Evolutionary conservation across 805 yeast genomes (phyloP).

Genomic region (Starmerella cellae): DNA sequence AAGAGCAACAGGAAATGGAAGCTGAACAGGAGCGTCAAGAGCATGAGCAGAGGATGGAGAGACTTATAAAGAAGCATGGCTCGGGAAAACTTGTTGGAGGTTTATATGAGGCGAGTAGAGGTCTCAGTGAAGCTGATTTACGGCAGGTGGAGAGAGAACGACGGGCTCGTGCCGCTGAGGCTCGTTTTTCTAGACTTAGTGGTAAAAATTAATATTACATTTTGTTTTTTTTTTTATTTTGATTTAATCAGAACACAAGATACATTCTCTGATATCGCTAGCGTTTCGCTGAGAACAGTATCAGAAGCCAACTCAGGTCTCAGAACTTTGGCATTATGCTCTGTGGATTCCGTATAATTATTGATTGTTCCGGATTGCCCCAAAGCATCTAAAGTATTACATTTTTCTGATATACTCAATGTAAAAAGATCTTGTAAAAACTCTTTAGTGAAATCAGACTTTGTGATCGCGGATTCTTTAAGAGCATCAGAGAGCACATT

Average conservation of each 20-base stretch:
- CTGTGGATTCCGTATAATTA: too few relatives aligned
- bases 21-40: constrained; percentile 15
- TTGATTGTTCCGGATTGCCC: background rate
- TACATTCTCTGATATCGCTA: constrained; percentile 1
- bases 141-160: constrained; percentile 80
- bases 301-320: too few relatives aligned
- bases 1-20: constrained; percentile 17
- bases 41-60: constrained; percentile 20
- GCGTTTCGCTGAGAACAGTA: background rate
- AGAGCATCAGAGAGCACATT: constrained; percentile 40
- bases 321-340: too few relatives aligned
- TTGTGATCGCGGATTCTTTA: constrained; percentile 29
- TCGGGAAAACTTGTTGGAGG: constrained; percentile 20
- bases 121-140: constrained; percentile 61
- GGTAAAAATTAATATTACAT: background rate
- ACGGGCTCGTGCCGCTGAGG: constrained; percentile 93
- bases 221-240: background rate
- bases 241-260: constrained; percentile 10
- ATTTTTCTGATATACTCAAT: constrained; percentile 35
- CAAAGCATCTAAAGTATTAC: constrained; percentile 56
- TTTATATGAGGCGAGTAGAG: constrained; percentile 25
- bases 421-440: constrained; percentile 70
- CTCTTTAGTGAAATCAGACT: constrained; percentile 41
- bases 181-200: constrained; percentile 36
- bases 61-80: constrained; percentile 21